A percentile compares a stretch with the other conserved stretches of the same genome.
Conservation (phyloP, 2,329 filamentous ascomycete genomes). For the Claviceps citrina region DNA sequence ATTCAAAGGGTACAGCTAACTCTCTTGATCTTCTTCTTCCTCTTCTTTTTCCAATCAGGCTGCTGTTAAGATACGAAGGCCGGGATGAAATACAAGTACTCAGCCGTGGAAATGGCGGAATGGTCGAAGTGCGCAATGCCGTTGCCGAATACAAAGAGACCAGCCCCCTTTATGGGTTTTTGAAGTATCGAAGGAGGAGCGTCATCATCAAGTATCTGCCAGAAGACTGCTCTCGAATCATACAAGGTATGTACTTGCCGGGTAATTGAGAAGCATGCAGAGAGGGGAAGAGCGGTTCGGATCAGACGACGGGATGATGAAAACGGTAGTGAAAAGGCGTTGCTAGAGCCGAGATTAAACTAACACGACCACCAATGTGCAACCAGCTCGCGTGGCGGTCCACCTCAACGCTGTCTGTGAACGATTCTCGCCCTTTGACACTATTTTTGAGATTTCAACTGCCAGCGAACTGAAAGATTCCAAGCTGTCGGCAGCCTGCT, state of each 20-base stretch:
- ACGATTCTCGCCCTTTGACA: constrained; percentile 72
- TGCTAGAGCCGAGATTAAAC: not conserved
- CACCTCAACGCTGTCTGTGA: constrained; percentile 54
- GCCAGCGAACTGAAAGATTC: constrained; percentile 75
- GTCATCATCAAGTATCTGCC: constrained; percentile 87
- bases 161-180: constrained; percentile 80
- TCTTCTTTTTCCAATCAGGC: constrained; percentile 41
- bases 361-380: not conserved
- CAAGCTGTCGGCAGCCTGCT: constrained; percentile 74
- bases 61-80: constrained; percentile 78
- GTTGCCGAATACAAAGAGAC: constrained; percentile 68
- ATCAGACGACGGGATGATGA: not conserved
- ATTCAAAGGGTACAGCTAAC: not conserved
- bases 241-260: constrained; percentile 56
- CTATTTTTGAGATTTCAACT: constrained; percentile 58
- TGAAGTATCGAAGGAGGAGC: constrained; percentile 78
- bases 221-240: constrained; percentile 72
- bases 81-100: constrained; percentile 78
- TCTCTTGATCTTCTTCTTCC: not conserved
- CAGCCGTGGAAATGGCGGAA: constrained; percentile 61
- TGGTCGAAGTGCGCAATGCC: constrained; percentile 65
- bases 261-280: not conserved
- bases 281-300: not conserved
- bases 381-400: constrained; percentile 62
- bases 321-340: too few relatives aligned